Conservation (phyloP, 495 filamentous ascomycete genomes). For the Alectoria sarmentosa region DNA sequence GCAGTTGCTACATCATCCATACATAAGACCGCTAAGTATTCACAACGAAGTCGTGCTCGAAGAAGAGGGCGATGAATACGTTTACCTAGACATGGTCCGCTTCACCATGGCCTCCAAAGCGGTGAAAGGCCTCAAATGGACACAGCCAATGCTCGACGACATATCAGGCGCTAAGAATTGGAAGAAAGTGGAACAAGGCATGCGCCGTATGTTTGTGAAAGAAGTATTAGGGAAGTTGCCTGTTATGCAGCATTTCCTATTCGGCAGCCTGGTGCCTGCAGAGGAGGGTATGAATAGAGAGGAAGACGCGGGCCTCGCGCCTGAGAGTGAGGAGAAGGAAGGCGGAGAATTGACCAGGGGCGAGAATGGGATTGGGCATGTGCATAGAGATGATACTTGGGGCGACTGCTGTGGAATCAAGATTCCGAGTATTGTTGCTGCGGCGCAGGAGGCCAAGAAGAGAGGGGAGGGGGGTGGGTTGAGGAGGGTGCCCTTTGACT, state of each 20-base stretch:
- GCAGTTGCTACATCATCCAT: slow-evolving; percentile 79
- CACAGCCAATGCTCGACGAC: slow-evolving; percentile 97
- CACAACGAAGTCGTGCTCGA: slow-evolving; percentile 82
- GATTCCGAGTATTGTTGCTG: slow-evolving; percentile 87
- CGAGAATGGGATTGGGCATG: slow-evolving; percentile 59
- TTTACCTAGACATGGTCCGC: slow-evolving; percentile 86
- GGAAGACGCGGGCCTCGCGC: slow-evolving; percentile 33
- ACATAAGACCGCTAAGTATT: slow-evolving; percentile 78
- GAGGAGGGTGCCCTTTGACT: slow-evolving; percentile 91
- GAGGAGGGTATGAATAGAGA: slow-evolving; percentile 59
- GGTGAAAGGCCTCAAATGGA: slow-evolving; percentile 91
- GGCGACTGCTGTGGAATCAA: slow-evolving; percentile 99
- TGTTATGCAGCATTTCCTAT: slow-evolving; percentile 97
- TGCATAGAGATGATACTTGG: slow-evolving; percentile 65
- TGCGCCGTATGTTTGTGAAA: slow-evolving; percentile 91
- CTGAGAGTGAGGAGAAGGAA: slow-evolving; percentile 45
- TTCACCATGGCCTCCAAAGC: slow-evolving; percentile 97
- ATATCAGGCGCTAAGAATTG: slow-evolving; percentile 89
- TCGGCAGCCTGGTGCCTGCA: slow-evolving; percentile 77
- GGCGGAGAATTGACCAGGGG: slow-evolving; percentile 50
- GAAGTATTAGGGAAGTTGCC: slow-evolving; percentile 92
- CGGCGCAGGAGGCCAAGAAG: slow-evolving; percentile 80
- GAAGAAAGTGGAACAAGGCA: slow-evolving; percentile 87
- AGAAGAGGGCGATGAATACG: slow-evolving; percentile 70
- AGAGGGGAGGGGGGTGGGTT: slow-evolving; percentile 53